These are phyloP conservation scores for Colletotrichum sp. DNA, from an alignment of 2,329 filamentous ascomycete species.

Conservation along the genomic window DNA sequence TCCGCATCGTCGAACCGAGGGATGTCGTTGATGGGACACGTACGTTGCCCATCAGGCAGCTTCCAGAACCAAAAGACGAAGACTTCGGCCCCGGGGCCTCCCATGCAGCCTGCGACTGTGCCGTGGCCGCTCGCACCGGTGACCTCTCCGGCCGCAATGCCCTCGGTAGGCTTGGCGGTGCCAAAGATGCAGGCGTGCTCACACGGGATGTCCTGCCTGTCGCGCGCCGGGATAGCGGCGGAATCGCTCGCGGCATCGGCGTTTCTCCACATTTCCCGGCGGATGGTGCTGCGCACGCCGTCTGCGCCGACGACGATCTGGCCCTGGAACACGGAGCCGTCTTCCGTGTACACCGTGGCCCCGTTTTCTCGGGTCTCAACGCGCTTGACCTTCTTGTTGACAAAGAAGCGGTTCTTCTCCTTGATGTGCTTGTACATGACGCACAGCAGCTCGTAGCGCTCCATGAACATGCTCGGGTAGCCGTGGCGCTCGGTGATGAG, in stretches of 20 bases:
- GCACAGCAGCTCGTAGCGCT: constrained; percentile 38
- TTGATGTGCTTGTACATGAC: constrained; percentile 36
- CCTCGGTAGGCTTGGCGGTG: constrained; percentile 1
- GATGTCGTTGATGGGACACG: constrained; percentile 7
- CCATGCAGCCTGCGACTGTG: constrained; percentile 5
- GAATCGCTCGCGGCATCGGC: constrained; percentile 9
- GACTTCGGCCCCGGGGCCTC: not conserved
- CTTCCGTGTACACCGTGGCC: constrained; percentile 33
- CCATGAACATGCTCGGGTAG: constrained; percentile 38
- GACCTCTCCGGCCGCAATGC: not conserved
- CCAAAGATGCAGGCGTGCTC: constrained; percentile 19
- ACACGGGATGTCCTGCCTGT: not conserved
- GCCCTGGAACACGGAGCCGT: constrained; percentile 34
- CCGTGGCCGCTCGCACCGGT: not conserved
- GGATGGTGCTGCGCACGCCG: constrained; percentile 42
- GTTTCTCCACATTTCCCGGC: constrained; percentile 32
- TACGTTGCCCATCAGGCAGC: not conserved
- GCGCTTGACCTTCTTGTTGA: constrained; percentile 19
- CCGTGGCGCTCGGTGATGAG: constrained; percentile 25
- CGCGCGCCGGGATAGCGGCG: not conserved
- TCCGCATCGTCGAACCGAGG: constrained; percentile 5
- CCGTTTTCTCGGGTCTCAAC: constrained; percentile 6
- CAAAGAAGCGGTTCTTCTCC: constrained; percentile 28
- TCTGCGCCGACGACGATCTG: constrained; percentile 44
- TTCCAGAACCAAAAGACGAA: constrained; percentile 19